Conservation (phyloP, 2,329 filamentous ascomycete species). For the Beauveria australis region DNA sequence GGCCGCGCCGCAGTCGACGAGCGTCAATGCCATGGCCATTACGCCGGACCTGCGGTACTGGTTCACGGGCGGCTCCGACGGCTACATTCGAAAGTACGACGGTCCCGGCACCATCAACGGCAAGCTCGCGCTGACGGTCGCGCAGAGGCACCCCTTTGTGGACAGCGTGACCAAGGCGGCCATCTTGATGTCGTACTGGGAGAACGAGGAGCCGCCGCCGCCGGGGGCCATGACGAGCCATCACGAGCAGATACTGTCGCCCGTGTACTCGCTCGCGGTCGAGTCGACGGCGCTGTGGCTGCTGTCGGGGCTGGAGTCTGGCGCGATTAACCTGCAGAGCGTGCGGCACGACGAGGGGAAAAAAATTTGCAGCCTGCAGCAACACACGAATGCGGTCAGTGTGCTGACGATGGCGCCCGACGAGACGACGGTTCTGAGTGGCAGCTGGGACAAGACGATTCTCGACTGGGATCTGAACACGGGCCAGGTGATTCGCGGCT, state of each 20-base stretch:
- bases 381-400: slow-evolving; percentile 87
- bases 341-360: slow-evolving; percentile 93
- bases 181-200: slow-evolving; percentile 94
- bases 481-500: slow-evolving; percentile 66
- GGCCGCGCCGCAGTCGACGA: slow-evolving; percentile 90
- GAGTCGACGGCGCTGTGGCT: slow-evolving; percentile 89
- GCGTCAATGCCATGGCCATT: slow-evolving; percentile 84
- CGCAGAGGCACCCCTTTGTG: slow-evolving; percentile 92
- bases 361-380: slow-evolving; percentile 69
- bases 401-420: slow-evolving; percentile 75
- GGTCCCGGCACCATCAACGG: slow-evolving; percentile 92
- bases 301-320: slow-evolving; percentile 81
- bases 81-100: slow-evolving; percentile 95
- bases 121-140: slow-evolving; percentile 86
- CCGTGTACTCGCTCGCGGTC: slow-evolving; percentile 88
- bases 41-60: slow-evolving; percentile 94
- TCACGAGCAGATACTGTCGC: slow-evolving; percentile 63
- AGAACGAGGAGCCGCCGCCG: slow-evolving; percentile 72
- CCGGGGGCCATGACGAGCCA: slow-evolving; percentile 29
- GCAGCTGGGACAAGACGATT: slow-evolving; percentile 93
- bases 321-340: slow-evolving; percentile 86
- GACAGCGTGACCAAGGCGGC: slow-evolving; percentile 95
- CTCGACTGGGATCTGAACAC: slow-evolving; percentile 93
- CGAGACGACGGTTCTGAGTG: slow-evolving; percentile 79
- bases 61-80: slow-evolving; percentile 87